Evolutionary conservation across 78 protist genomes (phyloP).

Genomic region (Blattamonas nauphoetae): DNA sequence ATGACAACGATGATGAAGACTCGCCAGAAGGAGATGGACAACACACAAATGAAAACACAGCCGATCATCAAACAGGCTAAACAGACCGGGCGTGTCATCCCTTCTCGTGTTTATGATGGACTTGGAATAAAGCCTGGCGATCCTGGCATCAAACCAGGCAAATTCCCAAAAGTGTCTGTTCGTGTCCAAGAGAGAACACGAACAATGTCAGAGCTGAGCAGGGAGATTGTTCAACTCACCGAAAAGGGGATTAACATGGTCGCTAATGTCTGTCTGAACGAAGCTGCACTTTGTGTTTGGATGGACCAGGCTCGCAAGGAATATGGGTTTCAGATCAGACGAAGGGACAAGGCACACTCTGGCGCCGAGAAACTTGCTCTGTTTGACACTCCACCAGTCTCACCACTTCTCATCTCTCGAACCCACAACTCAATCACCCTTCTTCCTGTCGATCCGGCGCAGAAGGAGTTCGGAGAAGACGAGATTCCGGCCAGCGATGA

Average conservation of each 20-base stretch:
- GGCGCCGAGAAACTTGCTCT: background rate
- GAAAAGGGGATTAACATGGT: background rate
- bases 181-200: background rate
- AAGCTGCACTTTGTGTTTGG: background rate
- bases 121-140: background rate
- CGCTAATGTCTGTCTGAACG: background rate
- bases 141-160: background rate
- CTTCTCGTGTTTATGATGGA: background rate
- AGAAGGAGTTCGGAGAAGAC: no score
- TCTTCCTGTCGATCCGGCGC: background rate
- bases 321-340: background rate
- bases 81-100: background rate
- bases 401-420: background rate
- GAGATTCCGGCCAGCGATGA: no score
- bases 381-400: background rate
- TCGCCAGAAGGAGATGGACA: background rate
- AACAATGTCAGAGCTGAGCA: background rate
- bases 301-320: background rate
- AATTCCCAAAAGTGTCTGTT: background rate
- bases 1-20: no score
- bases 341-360: background rate
- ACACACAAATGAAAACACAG: background rate
- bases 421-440: background rate
- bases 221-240: background rate
- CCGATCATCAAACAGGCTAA: background rate